Conservation (phyloP, 345 rosid species). For the Reutealis trisperma region DNA sequence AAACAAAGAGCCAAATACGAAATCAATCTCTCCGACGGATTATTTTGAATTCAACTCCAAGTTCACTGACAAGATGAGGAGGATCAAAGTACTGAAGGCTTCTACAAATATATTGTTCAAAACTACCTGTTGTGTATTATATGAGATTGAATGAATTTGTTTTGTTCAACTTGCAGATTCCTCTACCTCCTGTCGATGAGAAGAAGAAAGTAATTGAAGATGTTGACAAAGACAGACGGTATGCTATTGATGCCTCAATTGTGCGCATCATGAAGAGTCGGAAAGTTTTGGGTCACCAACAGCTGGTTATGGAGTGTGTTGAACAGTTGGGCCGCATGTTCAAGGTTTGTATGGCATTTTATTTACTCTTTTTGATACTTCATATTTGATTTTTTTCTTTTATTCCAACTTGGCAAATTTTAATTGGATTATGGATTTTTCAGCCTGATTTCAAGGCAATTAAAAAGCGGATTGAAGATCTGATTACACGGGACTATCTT, state of each 20-base stretch:
- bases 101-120: neutral
- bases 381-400: neutral
- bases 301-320: constrained; percentile 40
- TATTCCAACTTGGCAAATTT: neutral
- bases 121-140: neutral
- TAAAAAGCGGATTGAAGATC: constrained; percentile 42
- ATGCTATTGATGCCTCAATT: constrained; percentile 45
- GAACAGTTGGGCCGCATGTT: constrained; percentile 41
- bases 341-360: constrained; percentile 25
- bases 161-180: constrained; percentile 34
- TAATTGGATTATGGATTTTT: constrained; percentile 3
- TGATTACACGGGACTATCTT: constrained; percentile 39
- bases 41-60: constrained; percentile 40
- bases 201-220: constrained; percentile 43
- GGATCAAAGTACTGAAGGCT: constrained; percentile 41
- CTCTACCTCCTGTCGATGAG: constrained; percentile 41
- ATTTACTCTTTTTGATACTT: neutral
- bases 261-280: constrained; percentile 56
- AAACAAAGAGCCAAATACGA: constrained; percentile 38
- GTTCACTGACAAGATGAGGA: constrained; percentile 44
- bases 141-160: neutral
- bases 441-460: constrained; percentile 53
- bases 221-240: constrained; percentile 40
- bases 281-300: constrained; percentile 45
- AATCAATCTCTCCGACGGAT: constrained; percentile 38